Percentiles rank a stretch among this genome's conserved stretches.
These are phyloP conservation scores for Poterioochromonas sp. DNA, from an alignment of 352 stramenopile species.

Conservation along the genomic window DNA sequence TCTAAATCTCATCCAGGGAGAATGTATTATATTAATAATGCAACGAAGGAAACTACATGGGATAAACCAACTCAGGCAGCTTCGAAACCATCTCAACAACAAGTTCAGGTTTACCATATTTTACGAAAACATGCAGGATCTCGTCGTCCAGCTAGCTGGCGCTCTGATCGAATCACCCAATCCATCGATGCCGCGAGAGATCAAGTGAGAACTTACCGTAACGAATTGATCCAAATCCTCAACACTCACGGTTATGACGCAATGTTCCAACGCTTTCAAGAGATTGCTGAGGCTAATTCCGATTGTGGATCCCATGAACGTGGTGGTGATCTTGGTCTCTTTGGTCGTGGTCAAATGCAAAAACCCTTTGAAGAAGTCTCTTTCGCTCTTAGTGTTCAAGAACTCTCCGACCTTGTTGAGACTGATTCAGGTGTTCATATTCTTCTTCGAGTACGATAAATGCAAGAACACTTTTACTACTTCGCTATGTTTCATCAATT, in stretches of 20 bases:
- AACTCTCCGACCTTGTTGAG: slow-evolving; percentile 74
- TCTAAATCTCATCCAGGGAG: slow-evolving; percentile 12
- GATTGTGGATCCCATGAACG: slow-evolving; percentile 59
- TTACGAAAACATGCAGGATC: slow-evolving; percentile 16
- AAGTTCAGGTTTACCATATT: slow-evolving; percentile 21
- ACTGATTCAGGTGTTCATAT: slow-evolving; percentile 78
- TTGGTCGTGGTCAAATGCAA: slow-evolving; percentile 76
- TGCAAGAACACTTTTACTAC: background rate
- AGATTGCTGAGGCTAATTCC: slow-evolving; percentile 9
- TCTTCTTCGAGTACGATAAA: slow-evolving; percentile 54
- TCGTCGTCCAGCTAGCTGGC: slow-evolving; percentile 15
- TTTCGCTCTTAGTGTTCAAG: slow-evolving; percentile 69
- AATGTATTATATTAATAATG: slow-evolving; percentile 18
- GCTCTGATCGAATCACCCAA: background rate
- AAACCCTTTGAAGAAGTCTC: slow-evolving; percentile 74
- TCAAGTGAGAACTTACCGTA: background rate
- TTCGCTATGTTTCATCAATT: too few relatives aligned
- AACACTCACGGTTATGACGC: background rate
- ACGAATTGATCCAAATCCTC: background rate
- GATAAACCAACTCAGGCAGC: background rate
- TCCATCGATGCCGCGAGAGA: background rate
- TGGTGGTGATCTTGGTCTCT: slow-evolving; percentile 71
- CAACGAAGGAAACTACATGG: background rate
- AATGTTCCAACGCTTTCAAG: background rate
- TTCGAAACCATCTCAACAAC: background rate